Base-by-base conservation (phyloP, 768 basidiomycete species). In the Chalciporus pseudorubinellus region DNA sequence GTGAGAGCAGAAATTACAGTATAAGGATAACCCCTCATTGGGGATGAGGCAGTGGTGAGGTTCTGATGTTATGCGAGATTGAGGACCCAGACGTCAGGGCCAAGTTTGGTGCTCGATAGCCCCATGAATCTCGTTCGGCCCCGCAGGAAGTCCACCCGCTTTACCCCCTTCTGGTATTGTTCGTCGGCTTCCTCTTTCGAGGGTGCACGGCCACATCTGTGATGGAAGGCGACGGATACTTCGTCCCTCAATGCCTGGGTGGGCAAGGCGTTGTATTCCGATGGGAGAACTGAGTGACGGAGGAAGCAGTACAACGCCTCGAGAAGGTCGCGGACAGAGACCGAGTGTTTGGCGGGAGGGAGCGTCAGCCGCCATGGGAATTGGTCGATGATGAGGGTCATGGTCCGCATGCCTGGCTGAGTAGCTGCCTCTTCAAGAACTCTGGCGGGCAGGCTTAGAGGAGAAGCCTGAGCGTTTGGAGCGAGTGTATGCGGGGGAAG, bases 91-190 rank as follows among this genome's bases (percentile, higher is more conserved):
- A 68, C 68, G 29, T 77, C 72, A 6, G 71, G 69, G 3, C 67
- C 67, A 0, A 67, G 57, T 43, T 62, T 62, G 45, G 64, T 69
- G 55, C 75, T 70, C 7, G 74, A 68, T 31, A 81, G 50, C 16
- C 82, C 82, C 52, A 72, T 74, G 63, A 84, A 77, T 58, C 64
- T 71, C 3, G 65, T 72, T 16, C 63, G 66, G 20, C 65, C 72
- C 44, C 70, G 62, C 43, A 85, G 63, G 57, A 81, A 83, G 62
- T 85, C 83, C 0, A 84, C 72, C 44, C 80, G 66, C 62, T 77
- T 81, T 18, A 83, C 57, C 0, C 79, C 80, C 59, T 77, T 77
- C 11, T 56, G 57, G 53, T 71, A 68, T 63, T 83, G 81, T 22
- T 62, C 58, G 28, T 69, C 71, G 21, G 66, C 67, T 1, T 50